Conservation (phyloP, 176 grass and related monocot genomes). For the Dendrocalamus sinicus region DNA sequence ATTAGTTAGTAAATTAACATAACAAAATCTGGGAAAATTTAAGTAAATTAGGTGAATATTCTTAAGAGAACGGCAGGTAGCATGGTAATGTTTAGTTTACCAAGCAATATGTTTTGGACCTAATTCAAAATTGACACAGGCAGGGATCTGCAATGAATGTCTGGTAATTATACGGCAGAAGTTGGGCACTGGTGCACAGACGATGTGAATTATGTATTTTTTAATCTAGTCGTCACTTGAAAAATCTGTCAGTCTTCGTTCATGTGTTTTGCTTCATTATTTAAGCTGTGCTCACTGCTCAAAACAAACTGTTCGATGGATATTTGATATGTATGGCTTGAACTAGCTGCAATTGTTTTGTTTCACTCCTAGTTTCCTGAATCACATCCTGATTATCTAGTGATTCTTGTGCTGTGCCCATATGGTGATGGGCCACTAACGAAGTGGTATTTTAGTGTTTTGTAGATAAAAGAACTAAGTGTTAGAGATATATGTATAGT, state of each 20-base stretch:
- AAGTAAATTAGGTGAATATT: neutral
- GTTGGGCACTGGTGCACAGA: constrained; percentile 72
- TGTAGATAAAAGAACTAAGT: constrained; percentile 67
- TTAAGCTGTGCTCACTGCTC: neutral
- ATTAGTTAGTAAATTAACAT: neutral
- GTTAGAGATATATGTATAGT: too few species aligned
- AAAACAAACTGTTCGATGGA: constrained; percentile 3
- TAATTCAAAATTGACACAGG: constrained; percentile 75
- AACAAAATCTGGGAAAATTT: too few species aligned
- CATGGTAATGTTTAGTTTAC: constrained; percentile 2
- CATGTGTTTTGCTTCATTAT: neutral
- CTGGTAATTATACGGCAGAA: constrained; percentile 82
- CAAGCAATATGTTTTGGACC: constrained; percentile 29
- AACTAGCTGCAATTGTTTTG: neutral
- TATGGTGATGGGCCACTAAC: constrained; percentile 28
- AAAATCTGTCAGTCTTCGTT: neutral
- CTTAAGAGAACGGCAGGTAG: neutral
- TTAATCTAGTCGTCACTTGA: constrained; percentile 6
- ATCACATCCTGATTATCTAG: constrained; percentile 14
- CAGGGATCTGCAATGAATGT: constrained; percentile 98
- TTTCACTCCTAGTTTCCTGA: neutral
- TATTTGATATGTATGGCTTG: neutral
- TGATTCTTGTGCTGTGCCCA: constrained; percentile 9
- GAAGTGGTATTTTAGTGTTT: constrained; percentile 49
- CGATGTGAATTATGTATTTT: constrained; percentile 63